Conservation (phyloP, 176 grass and related monocot species). For the Pontederia crassipes region DNA sequence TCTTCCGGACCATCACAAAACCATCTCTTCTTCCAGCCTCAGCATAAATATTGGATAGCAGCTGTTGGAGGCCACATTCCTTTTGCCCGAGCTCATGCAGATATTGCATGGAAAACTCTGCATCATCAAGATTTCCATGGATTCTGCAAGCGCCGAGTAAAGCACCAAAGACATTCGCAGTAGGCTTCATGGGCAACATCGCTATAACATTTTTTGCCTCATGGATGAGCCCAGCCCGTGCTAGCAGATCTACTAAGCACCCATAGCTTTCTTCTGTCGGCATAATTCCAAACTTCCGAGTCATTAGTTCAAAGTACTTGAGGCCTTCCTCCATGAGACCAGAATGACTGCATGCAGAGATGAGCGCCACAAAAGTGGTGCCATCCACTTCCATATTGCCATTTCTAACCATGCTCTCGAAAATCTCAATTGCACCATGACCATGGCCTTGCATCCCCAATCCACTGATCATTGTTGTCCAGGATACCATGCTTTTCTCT, state of each 20-base stretch:
- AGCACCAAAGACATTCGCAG: constrained; percentile 26
- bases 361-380: constrained; percentile 24
- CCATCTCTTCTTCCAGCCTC: constrained; percentile 23
- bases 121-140: constrained; percentile 15
- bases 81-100: background rate
- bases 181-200: constrained; percentile 5
- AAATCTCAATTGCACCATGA: constrained; percentile 16
- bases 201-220: constrained; percentile 22
- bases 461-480: constrained; percentile 26
- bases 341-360: constrained; percentile 37
- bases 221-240: constrained; percentile 21
- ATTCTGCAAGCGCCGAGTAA: constrained; percentile 28
- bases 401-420: constrained; percentile 20
- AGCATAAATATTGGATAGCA: constrained; percentile 24
- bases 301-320: constrained; percentile 23
- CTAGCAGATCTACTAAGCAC: constrained; percentile 26
- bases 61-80: constrained; percentile 14
- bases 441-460: constrained; percentile 27
- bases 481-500: constrained; percentile 16
- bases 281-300: constrained; percentile 13
- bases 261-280: constrained; percentile 31
- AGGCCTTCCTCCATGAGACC: constrained; percentile 24
- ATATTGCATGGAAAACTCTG: constrained; percentile 9
- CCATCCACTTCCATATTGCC: constrained; percentile 15
- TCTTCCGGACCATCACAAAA: constrained; percentile 3